Percentiles rank a stretch among this genome's conserved stretches.
phyloP scores from a whole-genome alignment of 768 basidiomycete species.

The Omphalotus guepiniiformis region DNA sequence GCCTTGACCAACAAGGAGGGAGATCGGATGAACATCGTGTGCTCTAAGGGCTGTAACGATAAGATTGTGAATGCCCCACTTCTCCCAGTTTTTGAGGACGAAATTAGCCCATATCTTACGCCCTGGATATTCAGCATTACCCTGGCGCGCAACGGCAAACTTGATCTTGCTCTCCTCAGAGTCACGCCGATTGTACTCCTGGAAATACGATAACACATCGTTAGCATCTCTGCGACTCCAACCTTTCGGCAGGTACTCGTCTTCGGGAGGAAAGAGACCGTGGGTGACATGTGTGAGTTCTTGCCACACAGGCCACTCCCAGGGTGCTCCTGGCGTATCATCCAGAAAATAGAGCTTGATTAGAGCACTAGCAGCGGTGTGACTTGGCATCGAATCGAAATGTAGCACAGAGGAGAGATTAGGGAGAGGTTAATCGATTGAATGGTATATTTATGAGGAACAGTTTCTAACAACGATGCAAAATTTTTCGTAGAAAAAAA shows the following conservation, averaged over 20 bases:
- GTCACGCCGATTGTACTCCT: conserved; percentile 7
- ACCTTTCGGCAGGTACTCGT: conserved; percentile 12
- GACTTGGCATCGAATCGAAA: neutral
- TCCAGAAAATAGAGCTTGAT: conserved; percentile 9
- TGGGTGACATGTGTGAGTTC: conserved; percentile 16
- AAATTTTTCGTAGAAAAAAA: too few relatives aligned
- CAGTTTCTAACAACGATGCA: too few relatives aligned
- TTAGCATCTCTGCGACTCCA: conserved; percentile 9
- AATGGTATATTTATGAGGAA: too few relatives aligned
- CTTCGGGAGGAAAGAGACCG: conserved; percentile 19
- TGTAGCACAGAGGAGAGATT: neutral
- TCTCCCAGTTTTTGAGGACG: conserved; percentile 7
- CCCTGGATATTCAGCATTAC: conserved; percentile 10
- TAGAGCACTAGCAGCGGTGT: conserved; percentile 11
- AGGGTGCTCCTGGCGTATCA: conserved; percentile 8
- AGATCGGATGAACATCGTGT: conserved; percentile 11
- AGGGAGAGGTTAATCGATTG: too few relatives aligned
- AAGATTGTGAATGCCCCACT: conserved; percentile 15
- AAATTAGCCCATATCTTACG: conserved; percentile 12
- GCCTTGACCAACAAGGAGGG: conserved; percentile 1
- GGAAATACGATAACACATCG: conserved; percentile 12
- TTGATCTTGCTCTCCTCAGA: too few relatives aligned
- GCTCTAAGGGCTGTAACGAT: conserved; percentile 8
- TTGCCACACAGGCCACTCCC: conserved; percentile 15
- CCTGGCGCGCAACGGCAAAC: neutral